A percentile compares a stretch with the other conserved stretches of the same genome.
These are phyloP conservation scores for Neurospora sp. DNA, from an alignment of 495 filamentous ascomycete genomes.

Conservation along the genomic window DNA sequence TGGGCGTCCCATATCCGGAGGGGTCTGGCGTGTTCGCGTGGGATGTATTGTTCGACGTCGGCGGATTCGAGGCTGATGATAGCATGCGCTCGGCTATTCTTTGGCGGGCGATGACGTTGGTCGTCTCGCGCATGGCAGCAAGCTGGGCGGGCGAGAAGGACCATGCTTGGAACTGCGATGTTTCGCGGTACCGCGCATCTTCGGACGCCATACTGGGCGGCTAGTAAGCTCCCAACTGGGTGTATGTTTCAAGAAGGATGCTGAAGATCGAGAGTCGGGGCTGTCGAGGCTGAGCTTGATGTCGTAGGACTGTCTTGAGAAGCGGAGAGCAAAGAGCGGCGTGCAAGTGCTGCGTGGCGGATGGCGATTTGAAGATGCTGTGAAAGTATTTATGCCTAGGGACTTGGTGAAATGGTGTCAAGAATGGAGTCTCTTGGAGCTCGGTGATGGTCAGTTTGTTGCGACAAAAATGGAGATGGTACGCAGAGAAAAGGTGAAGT, in stretches of 20 bases:
- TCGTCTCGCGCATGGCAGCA: slow-evolving; percentile 55
- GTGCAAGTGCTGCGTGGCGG: not conserved
- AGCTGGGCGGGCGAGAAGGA: slow-evolving; percentile 76
- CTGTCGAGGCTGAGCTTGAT: not conserved
- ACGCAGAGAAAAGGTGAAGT: not conserved
- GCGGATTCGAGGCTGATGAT: slow-evolving; percentile 7
- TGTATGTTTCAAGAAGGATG: not conserved
- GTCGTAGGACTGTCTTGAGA: not conserved
- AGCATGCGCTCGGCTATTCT: slow-evolving; percentile 47
- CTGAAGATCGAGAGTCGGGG: not conserved
- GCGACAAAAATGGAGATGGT: not conserved
- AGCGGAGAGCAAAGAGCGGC: not conserved
- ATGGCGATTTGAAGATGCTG: not conserved
- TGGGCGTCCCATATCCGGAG: slow-evolving; percentile 23
- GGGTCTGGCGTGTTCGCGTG: slow-evolving; percentile 24
- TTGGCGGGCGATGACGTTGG: slow-evolving; percentile 62
- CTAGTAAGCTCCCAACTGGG: not conserved
- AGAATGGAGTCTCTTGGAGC: not conserved
- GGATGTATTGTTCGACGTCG: slow-evolving; percentile 13
- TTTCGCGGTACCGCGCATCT: slow-evolving; percentile 84
- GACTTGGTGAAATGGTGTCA: not conserved
- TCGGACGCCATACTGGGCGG: slow-evolving; percentile 45
- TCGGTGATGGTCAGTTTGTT: not conserved
- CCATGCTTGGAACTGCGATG: slow-evolving; percentile 85
- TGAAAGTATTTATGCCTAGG: not conserved